These are phyloP conservation scores for Lasiosphaeriaceae sp. DNA, from an alignment of 495 filamentous ascomycete genomes.

Conservation along the genomic window DNA sequence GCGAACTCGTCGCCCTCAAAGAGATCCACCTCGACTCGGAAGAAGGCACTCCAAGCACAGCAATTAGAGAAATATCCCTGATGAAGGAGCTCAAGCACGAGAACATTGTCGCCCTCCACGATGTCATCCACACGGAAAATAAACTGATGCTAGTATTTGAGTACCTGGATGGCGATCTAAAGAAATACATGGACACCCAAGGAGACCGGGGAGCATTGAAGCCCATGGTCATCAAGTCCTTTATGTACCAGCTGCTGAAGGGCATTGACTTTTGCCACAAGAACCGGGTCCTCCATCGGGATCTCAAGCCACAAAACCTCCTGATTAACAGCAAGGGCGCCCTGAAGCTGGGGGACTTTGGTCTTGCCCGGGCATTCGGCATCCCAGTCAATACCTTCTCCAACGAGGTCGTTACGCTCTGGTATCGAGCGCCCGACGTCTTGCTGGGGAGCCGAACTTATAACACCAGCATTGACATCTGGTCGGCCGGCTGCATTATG, in stretches of 20 bases:
- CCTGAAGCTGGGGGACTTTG: constrained; percentile 93
- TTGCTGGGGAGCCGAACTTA: constrained; percentile 87
- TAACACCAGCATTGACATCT: constrained; percentile 97
- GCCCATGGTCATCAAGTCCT: constrained; percentile 85
- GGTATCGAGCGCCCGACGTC: constrained; percentile 94
- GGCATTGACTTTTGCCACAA: constrained; percentile 97
- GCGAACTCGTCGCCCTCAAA: constrained; percentile 94
- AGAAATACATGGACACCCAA: constrained; percentile 96
- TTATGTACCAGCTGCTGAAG: constrained; percentile 92
- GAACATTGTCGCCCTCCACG: constrained; percentile 94
- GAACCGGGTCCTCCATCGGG: constrained; percentile 92
- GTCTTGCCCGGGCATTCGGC: constrained; percentile 86
- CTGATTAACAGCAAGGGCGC: constrained; percentile 89
- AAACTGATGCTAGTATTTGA: constrained; percentile 99
- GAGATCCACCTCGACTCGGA: constrained; percentile 99
- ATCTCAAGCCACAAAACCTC: constrained; percentile 92
- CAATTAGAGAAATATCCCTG: constrained; percentile 95
- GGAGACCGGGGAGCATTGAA: constrained; percentile 80
- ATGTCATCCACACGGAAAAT: constrained; percentile 99
- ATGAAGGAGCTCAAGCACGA: constrained; percentile 99
- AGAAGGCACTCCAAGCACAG: constrained; percentile 96
- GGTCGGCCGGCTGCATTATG: constrained; percentile 98
- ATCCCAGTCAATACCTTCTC: constrained; percentile 98
- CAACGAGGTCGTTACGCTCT: constrained; percentile 94
- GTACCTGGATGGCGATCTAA: constrained; percentile 97